Percentiles rank a stretch among this genome's conserved stretches.
phyloP scores from a whole-genome alignment of 1,284 basidiomycete genomes.

The Xerocomus minutiporus region DNA sequence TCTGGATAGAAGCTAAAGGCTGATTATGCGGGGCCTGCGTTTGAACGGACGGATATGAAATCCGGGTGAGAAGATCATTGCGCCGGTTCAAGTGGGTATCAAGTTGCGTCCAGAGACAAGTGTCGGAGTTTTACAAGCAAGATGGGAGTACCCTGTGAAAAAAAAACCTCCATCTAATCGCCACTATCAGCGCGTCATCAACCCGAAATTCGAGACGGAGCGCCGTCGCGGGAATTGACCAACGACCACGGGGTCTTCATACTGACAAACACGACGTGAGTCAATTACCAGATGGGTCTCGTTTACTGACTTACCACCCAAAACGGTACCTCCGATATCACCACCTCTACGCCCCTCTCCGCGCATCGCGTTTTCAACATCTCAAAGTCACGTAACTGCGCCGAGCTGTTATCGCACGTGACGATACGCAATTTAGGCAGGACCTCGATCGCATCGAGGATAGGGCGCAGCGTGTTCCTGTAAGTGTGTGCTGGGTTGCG shows the following conservation, averaged over 20 bases:
- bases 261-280: constrained; percentile 21
- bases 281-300: too few species aligned
- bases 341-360: constrained; percentile 31
- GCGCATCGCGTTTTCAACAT: constrained; percentile 30
- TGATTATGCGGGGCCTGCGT: background rate
- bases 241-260: constrained; percentile 40
- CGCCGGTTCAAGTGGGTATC: too few species aligned
- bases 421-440: constrained; percentile 37
- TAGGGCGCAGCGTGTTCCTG: constrained; percentile 25
- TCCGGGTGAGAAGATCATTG: background rate
- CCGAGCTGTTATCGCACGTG: constrained; percentile 33
- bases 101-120: background rate
- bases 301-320: constrained; percentile 35
- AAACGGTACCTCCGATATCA: constrained; percentile 28
- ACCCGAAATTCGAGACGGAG: constrained; percentile 39
- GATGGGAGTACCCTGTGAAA: too few species aligned
- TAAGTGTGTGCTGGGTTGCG: constrained; percentile 28
- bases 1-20: background rate
- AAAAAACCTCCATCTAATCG: background rate
- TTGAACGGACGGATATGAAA: background rate
- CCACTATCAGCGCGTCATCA: constrained; percentile 29
- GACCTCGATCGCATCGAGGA: constrained; percentile 34
- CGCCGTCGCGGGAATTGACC: constrained; percentile 38
- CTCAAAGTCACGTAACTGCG: constrained; percentile 23
- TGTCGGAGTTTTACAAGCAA: background rate